phyloP scores from a whole-genome alignment of 2,329 filamentous ascomycete species.

The Onygenales sp. region DNA sequence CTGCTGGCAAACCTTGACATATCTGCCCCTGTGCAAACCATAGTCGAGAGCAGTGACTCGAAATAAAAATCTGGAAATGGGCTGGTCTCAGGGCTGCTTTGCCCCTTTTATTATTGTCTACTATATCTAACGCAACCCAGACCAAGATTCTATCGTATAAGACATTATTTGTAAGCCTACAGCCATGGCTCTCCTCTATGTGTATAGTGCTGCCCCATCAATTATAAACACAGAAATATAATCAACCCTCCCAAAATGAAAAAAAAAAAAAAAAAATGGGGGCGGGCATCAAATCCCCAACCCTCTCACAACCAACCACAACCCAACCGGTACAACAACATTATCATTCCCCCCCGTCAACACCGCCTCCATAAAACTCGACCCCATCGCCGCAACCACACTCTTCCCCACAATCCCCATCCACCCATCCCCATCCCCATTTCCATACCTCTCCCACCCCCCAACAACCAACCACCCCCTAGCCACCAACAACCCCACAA shows the following conservation, averaged over 20 bases:
- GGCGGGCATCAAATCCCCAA: slow-evolving; percentile 32
- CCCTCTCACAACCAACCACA: slow-evolving; percentile 87
- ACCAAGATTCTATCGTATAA: no score
- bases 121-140: no score
- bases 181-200: no score
- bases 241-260: not conserved
- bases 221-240: no score
- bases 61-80: no score
- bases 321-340: slow-evolving; percentile 83
- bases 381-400: slow-evolving; percentile 61
- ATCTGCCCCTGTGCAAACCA: no score
- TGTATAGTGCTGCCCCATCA: no score
- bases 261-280: not conserved
- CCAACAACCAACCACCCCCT: slow-evolving; percentile 68
- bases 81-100: no score
- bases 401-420: slow-evolving; percentile 46
- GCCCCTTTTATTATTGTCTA: no score
- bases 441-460: slow-evolving; percentile 45
- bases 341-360: slow-evolving; percentile 97
- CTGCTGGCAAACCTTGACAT: no score
- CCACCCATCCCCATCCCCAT: slow-evolving; percentile 15
- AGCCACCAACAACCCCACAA: slow-evolving; percentile 59
- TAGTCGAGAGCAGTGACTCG: no score
- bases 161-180: no score
- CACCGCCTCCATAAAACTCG: slow-evolving; percentile 89